phyloP scores from a whole-genome alignment of 2,329 filamentous ascomycete genomes.

The Peltaster fructicola region DNA sequence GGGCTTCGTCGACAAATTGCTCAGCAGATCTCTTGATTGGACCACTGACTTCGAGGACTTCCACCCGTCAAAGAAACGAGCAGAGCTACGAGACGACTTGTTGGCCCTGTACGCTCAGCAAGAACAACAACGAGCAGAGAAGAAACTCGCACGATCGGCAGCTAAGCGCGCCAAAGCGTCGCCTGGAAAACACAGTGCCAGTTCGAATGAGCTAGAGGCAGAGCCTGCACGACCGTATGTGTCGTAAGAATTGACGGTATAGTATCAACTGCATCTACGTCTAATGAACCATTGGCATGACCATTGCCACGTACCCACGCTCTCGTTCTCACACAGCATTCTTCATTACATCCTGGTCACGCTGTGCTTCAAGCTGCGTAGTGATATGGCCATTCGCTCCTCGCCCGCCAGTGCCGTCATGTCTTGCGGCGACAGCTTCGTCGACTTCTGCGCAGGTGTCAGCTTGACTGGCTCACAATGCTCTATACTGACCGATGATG shows the following conservation, averaged over 20 bases:
- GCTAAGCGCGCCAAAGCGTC: slow-evolving; percentile 2
- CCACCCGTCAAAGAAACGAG: slow-evolving; percentile 41
- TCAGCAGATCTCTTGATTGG: slow-evolving; percentile 45
- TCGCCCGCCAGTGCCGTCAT: slow-evolving; percentile 29
- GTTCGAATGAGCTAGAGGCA: no score
- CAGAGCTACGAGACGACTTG: slow-evolving; percentile 47
- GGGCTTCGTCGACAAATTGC: slow-evolving; percentile 46
- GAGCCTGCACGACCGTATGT: no score
- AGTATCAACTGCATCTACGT: no score
- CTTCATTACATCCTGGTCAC: slow-evolving; percentile 11
- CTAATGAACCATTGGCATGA: no score
- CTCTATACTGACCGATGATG: slow-evolving; percentile 11
- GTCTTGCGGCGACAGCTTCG: slow-evolving; percentile 21
- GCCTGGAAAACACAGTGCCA: no score
- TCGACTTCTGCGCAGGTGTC: slow-evolving; percentile 23
- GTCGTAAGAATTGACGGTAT: no score
- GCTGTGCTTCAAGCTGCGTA: slow-evolving; percentile 18
- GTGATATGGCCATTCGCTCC: slow-evolving; percentile 24
- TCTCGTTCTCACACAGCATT: slow-evolving; percentile 19
- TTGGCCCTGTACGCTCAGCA: slow-evolving; percentile 43
- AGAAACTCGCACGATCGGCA: slow-evolving; percentile 1
- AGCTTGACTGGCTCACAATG: slow-evolving; percentile 2
- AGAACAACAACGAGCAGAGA: no score
- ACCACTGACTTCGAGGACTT: slow-evolving; percentile 37
- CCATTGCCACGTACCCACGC: no score